Evolutionary conservation across 2,329 filamentous ascomycete species (phyloP).

Genomic region (Ophiostoma ips): DNA sequence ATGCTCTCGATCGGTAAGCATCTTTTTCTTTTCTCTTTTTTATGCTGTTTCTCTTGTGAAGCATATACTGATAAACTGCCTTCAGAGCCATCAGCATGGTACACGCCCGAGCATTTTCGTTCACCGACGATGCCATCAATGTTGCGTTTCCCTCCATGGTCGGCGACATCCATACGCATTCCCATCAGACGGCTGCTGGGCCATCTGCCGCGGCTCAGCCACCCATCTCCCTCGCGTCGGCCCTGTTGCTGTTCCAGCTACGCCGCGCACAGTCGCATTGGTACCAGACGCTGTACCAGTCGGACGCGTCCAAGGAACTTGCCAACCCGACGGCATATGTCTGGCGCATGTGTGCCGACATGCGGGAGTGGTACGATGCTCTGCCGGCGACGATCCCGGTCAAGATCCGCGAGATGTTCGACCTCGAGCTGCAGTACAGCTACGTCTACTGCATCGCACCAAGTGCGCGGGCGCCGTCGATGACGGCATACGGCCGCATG

Average conservation of each 20-base stretch:
- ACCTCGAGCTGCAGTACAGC: conserved; percentile 79
- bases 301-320: conserved; percentile 49
- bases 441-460: conserved; percentile 82
- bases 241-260: conserved; percentile 66
- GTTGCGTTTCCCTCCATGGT: conserved; percentile 57
- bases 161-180: not conserved
- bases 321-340: conserved; percentile 56
- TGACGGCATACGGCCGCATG: conserved; percentile 62
- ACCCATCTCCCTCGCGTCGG: conserved; percentile 31
- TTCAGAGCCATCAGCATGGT: conserved; percentile 68
- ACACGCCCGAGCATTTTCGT: conserved; percentile 77
- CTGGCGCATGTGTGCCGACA: conserved; percentile 62
- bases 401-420: conserved; percentile 61
- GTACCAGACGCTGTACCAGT: conserved; percentile 81
- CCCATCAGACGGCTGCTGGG: conserved; percentile 18
- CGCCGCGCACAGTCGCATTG: conserved; percentile 76
- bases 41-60: not conserved
- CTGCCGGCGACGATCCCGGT: conserved; percentile 52
- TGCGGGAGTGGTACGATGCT: conserved; percentile 69
- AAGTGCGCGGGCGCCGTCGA: conserved; percentile 55
- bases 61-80: conserved; percentile 22
- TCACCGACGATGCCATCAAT: conserved; percentile 76
- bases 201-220: conserved; percentile 23
- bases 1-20: conserved; percentile 67
- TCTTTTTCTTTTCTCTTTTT: not conserved